Conservation (phyloP, 139 green algal species). For the Nannochloris sp. region DNA sequence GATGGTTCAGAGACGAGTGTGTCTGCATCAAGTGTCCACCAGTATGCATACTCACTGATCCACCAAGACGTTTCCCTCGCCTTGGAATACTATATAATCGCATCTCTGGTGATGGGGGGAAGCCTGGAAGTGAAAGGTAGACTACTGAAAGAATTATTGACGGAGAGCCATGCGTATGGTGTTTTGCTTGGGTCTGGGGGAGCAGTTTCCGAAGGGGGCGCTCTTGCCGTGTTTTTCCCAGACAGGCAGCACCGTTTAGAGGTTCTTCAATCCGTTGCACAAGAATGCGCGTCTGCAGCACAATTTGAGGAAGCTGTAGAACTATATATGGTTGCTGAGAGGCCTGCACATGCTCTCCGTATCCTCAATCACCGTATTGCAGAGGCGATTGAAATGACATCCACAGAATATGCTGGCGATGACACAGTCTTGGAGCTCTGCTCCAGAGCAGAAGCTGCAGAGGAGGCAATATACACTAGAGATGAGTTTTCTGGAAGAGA, state of each 20-base stretch:
- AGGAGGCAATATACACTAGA: constrained; percentile 3
- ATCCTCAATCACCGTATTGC: constrained; percentile 59
- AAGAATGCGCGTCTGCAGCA: constrained; percentile 55
- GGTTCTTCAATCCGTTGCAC: constrained; percentile 60
- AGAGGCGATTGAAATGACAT: constrained; percentile 24
- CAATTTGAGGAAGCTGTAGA: constrained; percentile 68
- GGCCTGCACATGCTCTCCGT: constrained; percentile 45
- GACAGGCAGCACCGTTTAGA: constrained; percentile 30
- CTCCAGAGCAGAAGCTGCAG: not conserved
- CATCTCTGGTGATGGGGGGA: constrained; percentile 22
- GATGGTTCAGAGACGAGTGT: constrained; percentile 7
- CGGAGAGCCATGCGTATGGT: constrained; percentile 42
- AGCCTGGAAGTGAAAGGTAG: constrained; percentile 12
- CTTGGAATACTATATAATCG: constrained; percentile 75
- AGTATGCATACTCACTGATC: constrained; percentile 51
- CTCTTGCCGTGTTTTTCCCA: constrained; percentile 41
- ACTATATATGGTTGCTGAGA: constrained; percentile 71
- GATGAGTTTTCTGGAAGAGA: constrained; percentile 13
- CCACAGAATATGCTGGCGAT: constrained; percentile 7
- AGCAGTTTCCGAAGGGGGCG: constrained; percentile 26
- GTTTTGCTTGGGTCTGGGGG: constrained; percentile 44
- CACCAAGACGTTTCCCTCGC: constrained; percentile 36
- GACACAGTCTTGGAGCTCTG: not conserved
- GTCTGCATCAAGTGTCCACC: constrained; percentile 29
- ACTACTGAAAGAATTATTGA: constrained; percentile 56